Base-by-base conservation (phyloP, 2,329 filamentous ascomycete genomes). In the Colletotrichum salicis region DNA sequence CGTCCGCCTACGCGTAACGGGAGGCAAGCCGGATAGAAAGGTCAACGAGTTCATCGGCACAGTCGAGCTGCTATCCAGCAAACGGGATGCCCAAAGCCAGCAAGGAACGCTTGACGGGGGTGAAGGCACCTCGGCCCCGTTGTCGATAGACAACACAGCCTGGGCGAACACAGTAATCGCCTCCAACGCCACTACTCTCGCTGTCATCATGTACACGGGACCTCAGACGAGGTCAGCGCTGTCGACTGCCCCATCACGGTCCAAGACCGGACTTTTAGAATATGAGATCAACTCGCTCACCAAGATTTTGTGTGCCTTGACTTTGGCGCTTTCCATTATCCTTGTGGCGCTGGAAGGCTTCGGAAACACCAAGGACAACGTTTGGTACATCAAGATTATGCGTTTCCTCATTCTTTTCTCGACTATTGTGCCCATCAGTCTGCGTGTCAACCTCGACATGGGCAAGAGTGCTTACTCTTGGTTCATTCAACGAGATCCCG, bases 141-240 rank as follows among this genome's bases (percentile, higher is more conserved):
- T 99, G 48, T 94, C 90, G 1, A 98, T 99, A 74, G 96, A 99
- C 82, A 98, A 99, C 79, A 98, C 96, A 8, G 96, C 97, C 11
- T 99, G 97, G 96, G 96, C 96, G 22, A 99, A 98, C 79, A 99
- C 96, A 0, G 93, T 99, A 29, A 93, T 99, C 72, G 96, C 96
- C 1, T 98, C 96, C 1, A 96, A 95, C 79, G 96, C 93, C 1
- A 93, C 90, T 4, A 96, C 96, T 0, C 86, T 97, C 70, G 96
- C 95, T 2, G 94, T 95, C 1, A 94, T 99, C 62, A 88, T 99
- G 73, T 99, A 99, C 80, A 98, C 96, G 4, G 97, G 96, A 0
- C 92, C 94, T 0, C 94, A 99, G 81, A 99, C 96, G 2, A 91
- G 97, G 70, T 97, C 97, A 31, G 95, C 96, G 6, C 87, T 99